These are phyloP conservation scores for Beauveria australis DNA, from an alignment of 2,329 filamentous ascomycete genomes.

Conservation along the genomic window DNA sequence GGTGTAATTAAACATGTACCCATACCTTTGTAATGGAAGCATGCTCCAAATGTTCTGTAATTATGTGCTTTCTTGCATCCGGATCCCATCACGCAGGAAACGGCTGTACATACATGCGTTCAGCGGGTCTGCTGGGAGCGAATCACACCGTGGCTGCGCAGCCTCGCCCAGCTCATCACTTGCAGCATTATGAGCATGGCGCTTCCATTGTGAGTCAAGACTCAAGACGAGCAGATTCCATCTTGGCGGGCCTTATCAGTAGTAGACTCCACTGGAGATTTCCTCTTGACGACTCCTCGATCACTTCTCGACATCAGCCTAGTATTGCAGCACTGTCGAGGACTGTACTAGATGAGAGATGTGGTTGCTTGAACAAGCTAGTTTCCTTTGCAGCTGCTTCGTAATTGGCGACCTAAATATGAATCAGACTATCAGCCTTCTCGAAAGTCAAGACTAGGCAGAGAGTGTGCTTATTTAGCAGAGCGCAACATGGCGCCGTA, in stretches of 20 bases:
- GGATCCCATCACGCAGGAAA: background rate
- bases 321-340: background rate
- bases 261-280: background rate
- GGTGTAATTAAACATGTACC: conserved; percentile 6
- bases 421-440: background rate
- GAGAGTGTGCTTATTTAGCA: too few relatives aligned
- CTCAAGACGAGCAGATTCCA: background rate
- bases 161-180: background rate
- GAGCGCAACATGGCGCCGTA: background rate
- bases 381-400: background rate
- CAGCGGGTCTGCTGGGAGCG: background rate
- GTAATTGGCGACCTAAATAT: background rate
- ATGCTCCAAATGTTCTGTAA: background rate
- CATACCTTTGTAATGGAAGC: conserved; percentile 3
- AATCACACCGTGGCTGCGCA: background rate
- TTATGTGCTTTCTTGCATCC: background rate
- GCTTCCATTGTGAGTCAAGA: background rate
- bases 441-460: background rate
- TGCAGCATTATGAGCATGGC: background rate
- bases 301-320: background rate
- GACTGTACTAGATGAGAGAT: background rate
- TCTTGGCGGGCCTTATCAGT: background rate
- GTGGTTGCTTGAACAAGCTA: background rate
- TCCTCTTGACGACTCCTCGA: background rate
- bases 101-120: background rate